A percentile compares a stretch with the other conserved stretches of the same genome.
Conservation (phyloP, 177 flowering plant species). For the Vitis hybrid region DNA sequence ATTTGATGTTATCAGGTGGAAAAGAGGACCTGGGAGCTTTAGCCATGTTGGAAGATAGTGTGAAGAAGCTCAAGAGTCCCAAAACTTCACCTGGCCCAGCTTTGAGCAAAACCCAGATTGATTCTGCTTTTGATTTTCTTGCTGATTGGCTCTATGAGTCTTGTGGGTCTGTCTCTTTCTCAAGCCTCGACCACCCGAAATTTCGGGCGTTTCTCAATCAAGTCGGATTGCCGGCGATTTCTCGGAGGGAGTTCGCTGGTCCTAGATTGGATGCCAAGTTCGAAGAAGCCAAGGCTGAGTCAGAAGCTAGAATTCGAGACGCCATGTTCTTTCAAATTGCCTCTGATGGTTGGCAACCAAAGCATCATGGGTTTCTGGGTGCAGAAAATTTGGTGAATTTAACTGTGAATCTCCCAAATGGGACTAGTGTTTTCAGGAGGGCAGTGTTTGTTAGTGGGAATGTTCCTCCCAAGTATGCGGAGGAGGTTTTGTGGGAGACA, state of each 20-base stretch:
- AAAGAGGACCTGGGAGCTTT: conserved; percentile 88
- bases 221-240: conserved; percentile 82
- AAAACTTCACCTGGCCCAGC: conserved; percentile 76
- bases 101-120: conserved; percentile 63
- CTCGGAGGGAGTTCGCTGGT: conserved; percentile 56
- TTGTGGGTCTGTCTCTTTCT: conserved; percentile 81
- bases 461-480: conserved; percentile 50
- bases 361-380: conserved; percentile 21
- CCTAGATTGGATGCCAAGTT: conserved; percentile 63
- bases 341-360: conserved; percentile 77
- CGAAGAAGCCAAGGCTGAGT: conserved; percentile 65
- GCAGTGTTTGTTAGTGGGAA: conserved; percentile 57
- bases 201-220: conserved; percentile 77
- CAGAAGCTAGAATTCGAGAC: conserved; percentile 76
- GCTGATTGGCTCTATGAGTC: conserved; percentile 96
- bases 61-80: conserved; percentile 90
- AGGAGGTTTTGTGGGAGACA: conserved; percentile 66
- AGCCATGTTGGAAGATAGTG: conserved; percentile 93
- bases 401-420: conserved; percentile 88
- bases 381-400: conserved; percentile 65
- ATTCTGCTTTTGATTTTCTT: conserved; percentile 59
- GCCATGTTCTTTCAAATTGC: conserved; percentile 89
- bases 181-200: conserved; percentile 87
- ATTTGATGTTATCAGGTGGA: conserved; percentile 82
- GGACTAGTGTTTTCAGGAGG: conserved; percentile 78